Conservation (phyloP, 805 yeast species). For the Hanseniaspora hatyaiensis region DNA sequence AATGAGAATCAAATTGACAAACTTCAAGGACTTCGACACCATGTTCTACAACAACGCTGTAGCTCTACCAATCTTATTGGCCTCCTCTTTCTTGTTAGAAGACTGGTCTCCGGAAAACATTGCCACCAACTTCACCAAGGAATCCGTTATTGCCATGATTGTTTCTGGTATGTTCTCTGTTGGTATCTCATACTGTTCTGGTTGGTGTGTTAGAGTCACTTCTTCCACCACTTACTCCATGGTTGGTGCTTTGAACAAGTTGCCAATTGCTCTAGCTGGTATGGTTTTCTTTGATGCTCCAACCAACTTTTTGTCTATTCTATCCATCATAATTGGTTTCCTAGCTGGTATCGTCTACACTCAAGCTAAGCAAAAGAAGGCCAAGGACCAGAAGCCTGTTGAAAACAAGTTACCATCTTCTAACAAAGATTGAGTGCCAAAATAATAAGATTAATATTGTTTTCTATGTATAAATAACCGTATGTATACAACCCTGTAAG, state of each 20-base stretch:
- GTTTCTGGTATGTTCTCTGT: slow-evolving; percentile 90
- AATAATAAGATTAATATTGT: too few species aligned
- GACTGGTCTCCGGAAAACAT: slow-evolving; percentile 86
- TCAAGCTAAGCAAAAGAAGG: slow-evolving; percentile 86
- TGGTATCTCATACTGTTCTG: slow-evolving; percentile 96
- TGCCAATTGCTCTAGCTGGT: slow-evolving; percentile 94
- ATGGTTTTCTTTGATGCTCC: slow-evolving; percentile 90
- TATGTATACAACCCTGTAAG: too few species aligned
- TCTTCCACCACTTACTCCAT: slow-evolving; percentile 96
- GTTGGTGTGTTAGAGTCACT: slow-evolving; percentile 99
- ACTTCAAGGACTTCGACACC: slow-evolving; percentile 93
- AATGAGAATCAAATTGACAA: slow-evolving; percentile 93
- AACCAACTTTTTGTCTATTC: slow-evolving; percentile 79
- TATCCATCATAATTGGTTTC: slow-evolving; percentile 88
- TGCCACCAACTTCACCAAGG: slow-evolving; percentile 59
- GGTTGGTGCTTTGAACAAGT: slow-evolving; percentile 98
- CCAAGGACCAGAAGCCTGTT: slow-evolving; percentile 20
- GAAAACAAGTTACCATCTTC: slow-evolving; percentile 12
- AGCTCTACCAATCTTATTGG: slow-evolving; percentile 76
- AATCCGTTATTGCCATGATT: slow-evolving; percentile 66
- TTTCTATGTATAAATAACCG: not conserved
- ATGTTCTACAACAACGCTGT: slow-evolving; percentile 95
- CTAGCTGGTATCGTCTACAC: slow-evolving; percentile 93
- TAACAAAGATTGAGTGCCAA: slow-evolving; percentile 9
- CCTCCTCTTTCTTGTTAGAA: slow-evolving; percentile 67